These are phyloP conservation scores for Solanum tacnaense DNA, from an alignment of 257 asterid species.

Conservation along the genomic window DNA sequence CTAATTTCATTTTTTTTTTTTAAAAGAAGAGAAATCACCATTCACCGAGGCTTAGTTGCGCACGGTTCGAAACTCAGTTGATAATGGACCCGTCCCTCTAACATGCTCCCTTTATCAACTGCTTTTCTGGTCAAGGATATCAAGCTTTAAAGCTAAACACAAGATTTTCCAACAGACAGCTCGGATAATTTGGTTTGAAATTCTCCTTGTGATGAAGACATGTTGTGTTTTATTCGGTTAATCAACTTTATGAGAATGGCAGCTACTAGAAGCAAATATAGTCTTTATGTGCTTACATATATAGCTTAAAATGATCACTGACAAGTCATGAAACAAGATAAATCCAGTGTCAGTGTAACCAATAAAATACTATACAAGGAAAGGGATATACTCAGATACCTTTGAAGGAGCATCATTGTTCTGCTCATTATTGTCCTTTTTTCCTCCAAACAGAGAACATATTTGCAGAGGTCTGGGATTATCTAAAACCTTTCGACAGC, in stretches of 20 bases:
- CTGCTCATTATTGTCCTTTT: slow-evolving; percentile 51
- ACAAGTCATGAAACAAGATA: background rate
- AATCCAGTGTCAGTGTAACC: background rate
- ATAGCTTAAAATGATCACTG: background rate
- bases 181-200: background rate
- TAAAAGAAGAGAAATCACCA: background rate
- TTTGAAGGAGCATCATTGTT: slow-evolving; percentile 51
- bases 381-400: slow-evolving; percentile 23
- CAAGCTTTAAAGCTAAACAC: background rate
- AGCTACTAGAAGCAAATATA: background rate
- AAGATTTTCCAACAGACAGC: background rate
- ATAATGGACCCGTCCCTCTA: background rate
- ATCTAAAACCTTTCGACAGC: slow-evolving; percentile 1
- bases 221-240: background rate
- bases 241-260: background rate
- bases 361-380: background rate
- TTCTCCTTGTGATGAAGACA: background rate
- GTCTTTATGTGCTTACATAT: background rate
- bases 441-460: slow-evolving; percentile 72
- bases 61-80: background rate
- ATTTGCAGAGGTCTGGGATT: slow-evolving; percentile 35
- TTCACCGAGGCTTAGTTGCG: background rate
- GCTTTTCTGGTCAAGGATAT: background rate
- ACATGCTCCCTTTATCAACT: background rate
- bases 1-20: background rate